Base-by-base conservation (phyloP, 805 yeast genomes). In the Teunomyces cretensis region DNA sequence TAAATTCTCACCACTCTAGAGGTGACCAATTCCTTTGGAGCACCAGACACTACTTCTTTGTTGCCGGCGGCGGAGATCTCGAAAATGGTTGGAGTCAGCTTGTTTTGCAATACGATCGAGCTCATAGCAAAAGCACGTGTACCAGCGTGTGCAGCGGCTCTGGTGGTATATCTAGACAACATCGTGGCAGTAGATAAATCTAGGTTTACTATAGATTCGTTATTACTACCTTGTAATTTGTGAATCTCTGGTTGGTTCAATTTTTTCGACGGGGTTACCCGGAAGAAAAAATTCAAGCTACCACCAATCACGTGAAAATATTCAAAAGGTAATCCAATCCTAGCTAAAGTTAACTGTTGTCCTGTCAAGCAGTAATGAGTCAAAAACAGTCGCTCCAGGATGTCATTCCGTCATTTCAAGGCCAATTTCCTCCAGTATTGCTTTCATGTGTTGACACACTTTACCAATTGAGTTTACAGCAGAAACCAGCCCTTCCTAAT, bases 1-100 rank as follows among this genome's bases (percentile, higher is more conserved):
- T 74, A 88, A 60, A 88, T 88, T 62, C 92, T 79, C 5, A 84
- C 95, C 17, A 81, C 75, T 65, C 96, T 78, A 44, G 75, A 71
- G 15, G 81, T 70, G 24, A 74, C 59, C 41, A 86, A 67, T 45
- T 82, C 92, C 36, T 60, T 60, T 43, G 96, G 96, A 9, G 96
- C 95, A 11, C 96, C 96, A 47, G 86, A 79, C 45, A 84, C 69
- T 30, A 81, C 50, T 63, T 86, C 90, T 56, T 81, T 81, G 75
- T 72, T 30, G 45, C 37, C 22, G 45, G 53, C 24, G 52, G 39
- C 33, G 51, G 60, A 17, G 56, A 57, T 30, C 15, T 39, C 42
- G 33, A 57, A 55, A 30, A 65, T 48, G 28, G 60, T 60, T 9
- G 69, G 58, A 22, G 22, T 22, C 15, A 56, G 54, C 27, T 51